Evolutionary conservation across 345 rosid genomes (phyloP).

Genomic region (Lagerstroemia speciosa): DNA sequence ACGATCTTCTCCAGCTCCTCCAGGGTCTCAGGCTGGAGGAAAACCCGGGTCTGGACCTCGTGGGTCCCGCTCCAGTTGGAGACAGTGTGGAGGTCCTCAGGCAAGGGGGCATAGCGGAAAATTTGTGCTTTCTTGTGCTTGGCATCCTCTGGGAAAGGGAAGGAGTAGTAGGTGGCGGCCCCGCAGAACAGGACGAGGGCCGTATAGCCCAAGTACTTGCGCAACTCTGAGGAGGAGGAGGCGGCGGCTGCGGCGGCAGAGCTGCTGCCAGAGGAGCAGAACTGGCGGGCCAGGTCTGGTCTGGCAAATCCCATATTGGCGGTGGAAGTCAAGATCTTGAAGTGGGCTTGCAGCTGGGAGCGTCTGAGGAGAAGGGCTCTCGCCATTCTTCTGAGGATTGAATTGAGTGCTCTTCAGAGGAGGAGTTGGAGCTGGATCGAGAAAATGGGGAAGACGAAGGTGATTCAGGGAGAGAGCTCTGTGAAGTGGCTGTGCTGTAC

Average conservation of each 20-base stretch:
- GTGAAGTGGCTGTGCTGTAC: background rate
- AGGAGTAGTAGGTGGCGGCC: slow-evolving; percentile 82
- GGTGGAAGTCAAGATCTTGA: slow-evolving; percentile 14
- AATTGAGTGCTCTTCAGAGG: background rate
- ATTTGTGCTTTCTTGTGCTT: slow-evolving; percentile 87
- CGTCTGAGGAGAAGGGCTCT: slow-evolving; percentile 44
- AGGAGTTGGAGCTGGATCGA: background rate
- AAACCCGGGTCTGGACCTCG: slow-evolving; percentile 88
- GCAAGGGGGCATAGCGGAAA: slow-evolving; percentile 85
- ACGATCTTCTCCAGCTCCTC: slow-evolving; percentile 60
- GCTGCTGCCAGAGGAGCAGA: slow-evolving; percentile 30
- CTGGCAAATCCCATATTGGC: slow-evolving; percentile 14
- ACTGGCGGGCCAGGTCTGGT: slow-evolving; percentile 14
- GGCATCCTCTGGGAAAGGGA: slow-evolving; percentile 66
- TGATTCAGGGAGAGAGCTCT: no score
- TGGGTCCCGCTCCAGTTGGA: slow-evolving; percentile 98
- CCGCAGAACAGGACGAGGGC: slow-evolving; percentile 76
- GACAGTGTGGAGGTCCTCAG: slow-evolving; percentile 88
- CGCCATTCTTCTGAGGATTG: slow-evolving; percentile 31
- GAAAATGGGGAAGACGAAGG: background rate
- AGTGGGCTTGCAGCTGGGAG: slow-evolving; percentile 22
- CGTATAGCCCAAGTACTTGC: slow-evolving; percentile 73
- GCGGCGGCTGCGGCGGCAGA: slow-evolving; percentile 27
- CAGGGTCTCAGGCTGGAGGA: slow-evolving; percentile 74
- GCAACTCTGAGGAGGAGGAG: slow-evolving; percentile 56